Base-by-base conservation (phyloP, 1,139 yeast species). In the Starmera stellimalicola region DNA sequence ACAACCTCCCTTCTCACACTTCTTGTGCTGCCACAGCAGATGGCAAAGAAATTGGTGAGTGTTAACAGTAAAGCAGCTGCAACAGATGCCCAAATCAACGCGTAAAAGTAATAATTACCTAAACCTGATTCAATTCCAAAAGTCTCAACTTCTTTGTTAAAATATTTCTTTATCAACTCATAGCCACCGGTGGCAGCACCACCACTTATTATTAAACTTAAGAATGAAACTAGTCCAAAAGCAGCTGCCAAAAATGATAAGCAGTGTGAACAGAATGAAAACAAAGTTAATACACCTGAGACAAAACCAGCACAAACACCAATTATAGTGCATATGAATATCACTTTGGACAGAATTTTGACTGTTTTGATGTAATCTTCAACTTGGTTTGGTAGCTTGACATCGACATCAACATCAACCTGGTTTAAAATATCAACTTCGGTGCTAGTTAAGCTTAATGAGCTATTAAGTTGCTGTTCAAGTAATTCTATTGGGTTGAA, bases 401-500 rank as follows among this genome's bases (percentile, higher is more conserved):
- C 38, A 16, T 24, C 27, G n/a, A n/a, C n/a, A n/a, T n/a, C n/a
- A n/a, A n/a, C n/a, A n/a, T n/a, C n/a, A n/a, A n/a, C n/a, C 9
- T 14, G n/a, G 44, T 44, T 41, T 8, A 22, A 22, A 17, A 41
- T 39, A 5, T 47, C 38, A 4, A 37, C 19, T 8, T 48, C 37
- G 4, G 45, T 32, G n/a, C 14, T 45, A 52, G 31, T 51, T 6
- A n/a, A n/a, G 3, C 3, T 6, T n/a, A n/a, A 6, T 3, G 22
- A 9, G 8, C 17, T 42, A 31, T 58, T 58, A 32, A 73, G 47
- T 42, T 68, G 69, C 22, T 57, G 51, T 39, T 63, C 63, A 36
- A 77, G 44, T 25, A 79, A 50, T 3, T 56, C 52, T 22, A 67
- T 55, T 3, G 83, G 77, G 50, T 79, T 73, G 45, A 81, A 64